Percentiles rank a stretch among this genome's conserved stretches.
Evolutionary conservation across 345 rosid genomes (phyloP).

Genomic region (Eucalyptus paniculata): DNA sequence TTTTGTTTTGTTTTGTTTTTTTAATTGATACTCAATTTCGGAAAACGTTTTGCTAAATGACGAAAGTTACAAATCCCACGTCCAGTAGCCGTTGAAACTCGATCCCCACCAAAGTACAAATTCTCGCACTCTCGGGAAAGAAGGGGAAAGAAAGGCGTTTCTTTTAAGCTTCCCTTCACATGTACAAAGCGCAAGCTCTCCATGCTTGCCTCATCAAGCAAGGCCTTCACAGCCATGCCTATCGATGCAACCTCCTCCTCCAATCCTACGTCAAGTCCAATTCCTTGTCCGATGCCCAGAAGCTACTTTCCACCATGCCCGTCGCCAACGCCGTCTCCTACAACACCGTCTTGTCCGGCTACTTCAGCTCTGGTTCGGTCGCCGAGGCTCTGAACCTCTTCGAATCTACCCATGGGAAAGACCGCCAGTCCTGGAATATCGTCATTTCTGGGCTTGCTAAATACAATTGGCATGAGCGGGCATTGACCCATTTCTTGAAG

Average conservation of each 20-base stretch:
- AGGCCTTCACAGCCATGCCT: background rate
- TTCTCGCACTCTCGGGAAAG: background rate
- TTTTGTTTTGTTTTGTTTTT: no score
- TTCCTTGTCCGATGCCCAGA: background rate
- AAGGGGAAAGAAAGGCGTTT: background rate
- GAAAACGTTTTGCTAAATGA: background rate
- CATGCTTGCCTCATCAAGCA: background rate
- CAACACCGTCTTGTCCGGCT: slow-evolving; percentile 29
- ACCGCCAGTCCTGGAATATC: slow-evolving; percentile 32
- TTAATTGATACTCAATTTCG: background rate
- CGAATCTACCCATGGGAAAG: background rate
- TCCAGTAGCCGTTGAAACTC: background rate
- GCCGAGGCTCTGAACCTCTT: slow-evolving; percentile 16
- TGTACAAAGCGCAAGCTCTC: background rate
- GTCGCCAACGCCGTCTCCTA: slow-evolving; percentile 6
- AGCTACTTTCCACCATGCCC: background rate
- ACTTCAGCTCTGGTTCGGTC: slow-evolving; percentile 9
- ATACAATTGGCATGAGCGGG: slow-evolving; percentile 4
- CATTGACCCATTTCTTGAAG: slow-evolving; percentile 9
- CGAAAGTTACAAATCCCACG: background rate
- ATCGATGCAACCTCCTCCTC: background rate
- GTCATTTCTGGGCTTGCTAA: slow-evolving; percentile 18
- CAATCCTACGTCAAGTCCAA: background rate
- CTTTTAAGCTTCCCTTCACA: background rate
- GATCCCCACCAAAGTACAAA: background rate